phyloP scores from a whole-genome alignment of 495 filamentous ascomycete genomes.

The Polyplosphaeria fusca region DNA sequence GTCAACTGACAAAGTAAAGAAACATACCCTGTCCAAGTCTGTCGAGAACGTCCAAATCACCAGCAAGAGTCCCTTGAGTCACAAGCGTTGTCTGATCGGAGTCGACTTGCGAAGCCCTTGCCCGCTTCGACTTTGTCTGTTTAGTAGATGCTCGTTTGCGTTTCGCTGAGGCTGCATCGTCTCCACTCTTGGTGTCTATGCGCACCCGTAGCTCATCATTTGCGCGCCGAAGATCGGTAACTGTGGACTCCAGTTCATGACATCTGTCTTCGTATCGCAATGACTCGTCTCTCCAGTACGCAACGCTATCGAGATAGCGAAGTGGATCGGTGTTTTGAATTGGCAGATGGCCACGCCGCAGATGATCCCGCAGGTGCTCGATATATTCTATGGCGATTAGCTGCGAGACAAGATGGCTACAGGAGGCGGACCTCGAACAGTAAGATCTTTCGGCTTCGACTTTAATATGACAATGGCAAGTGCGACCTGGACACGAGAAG shows the following conservation, averaged over 20 bases:
- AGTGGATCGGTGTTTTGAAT: background rate
- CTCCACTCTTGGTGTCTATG: background rate
- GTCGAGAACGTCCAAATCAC: slow-evolving; percentile 9
- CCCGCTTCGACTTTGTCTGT: too few relatives aligned
- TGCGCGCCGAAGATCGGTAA: slow-evolving; percentile 6
- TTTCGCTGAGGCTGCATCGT: background rate
- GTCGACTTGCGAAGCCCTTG: too few relatives aligned
- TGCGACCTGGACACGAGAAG: slow-evolving; percentile 17
- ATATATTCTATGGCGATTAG: slow-evolving; percentile 20
- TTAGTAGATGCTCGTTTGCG: too few relatives aligned
- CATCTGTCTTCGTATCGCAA: slow-evolving; percentile 1
- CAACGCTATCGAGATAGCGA: slow-evolving; percentile 15
- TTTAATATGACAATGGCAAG: slow-evolving; percentile 26
- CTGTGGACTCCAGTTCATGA: slow-evolving; percentile 8
- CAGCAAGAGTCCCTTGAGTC: slow-evolving; percentile 5
- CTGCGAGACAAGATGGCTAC: background rate
- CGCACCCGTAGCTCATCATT: slow-evolving; percentile 1
- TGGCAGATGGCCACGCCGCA: slow-evolving; percentile 7
- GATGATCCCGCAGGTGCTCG: slow-evolving; percentile 11
- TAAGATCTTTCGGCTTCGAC: slow-evolving; percentile 22
- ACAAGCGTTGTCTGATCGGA: too few relatives aligned
- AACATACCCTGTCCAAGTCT: too few relatives aligned
- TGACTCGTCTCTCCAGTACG: slow-evolving; percentile 22
- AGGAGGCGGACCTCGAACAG: slow-evolving; percentile 15
- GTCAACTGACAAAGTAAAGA: too few relatives aligned